Percentiles rank a stretch among this genome's conserved stretches.
Evolutionary conservation across 2,329 filamentous ascomycete genomes (phyloP).

Genomic region (Botryosphaeria dothidea): DNA sequence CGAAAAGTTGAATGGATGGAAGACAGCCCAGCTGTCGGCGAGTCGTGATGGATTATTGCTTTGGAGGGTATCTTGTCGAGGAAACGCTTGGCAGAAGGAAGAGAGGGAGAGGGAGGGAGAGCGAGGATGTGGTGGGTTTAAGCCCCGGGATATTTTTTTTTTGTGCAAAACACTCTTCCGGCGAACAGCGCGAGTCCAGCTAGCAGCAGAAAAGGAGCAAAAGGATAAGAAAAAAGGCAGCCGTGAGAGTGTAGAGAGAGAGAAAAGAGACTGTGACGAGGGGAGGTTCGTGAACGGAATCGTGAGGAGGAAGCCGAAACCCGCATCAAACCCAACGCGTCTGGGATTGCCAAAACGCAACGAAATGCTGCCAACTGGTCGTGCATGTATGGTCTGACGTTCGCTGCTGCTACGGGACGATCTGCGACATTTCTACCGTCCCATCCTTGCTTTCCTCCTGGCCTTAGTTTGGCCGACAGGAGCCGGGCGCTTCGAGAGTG

Average conservation of each 20-base stretch:
- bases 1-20: background rate
- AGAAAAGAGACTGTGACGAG: background rate
- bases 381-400: conserved; percentile 8
- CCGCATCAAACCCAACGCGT: conserved; percentile 4
- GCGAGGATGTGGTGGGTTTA: background rate
- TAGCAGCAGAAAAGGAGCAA: too few species aligned
- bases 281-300: background rate
- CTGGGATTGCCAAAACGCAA: background rate
- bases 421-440: background rate
- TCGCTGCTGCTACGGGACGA: background rate
- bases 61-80: background rate
- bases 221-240: too few species aligned
- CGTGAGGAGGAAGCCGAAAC: background rate
- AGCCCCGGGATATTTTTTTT: too few species aligned
- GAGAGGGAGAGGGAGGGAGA: background rate
- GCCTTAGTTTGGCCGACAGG: background rate
- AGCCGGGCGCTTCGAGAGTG: background rate
- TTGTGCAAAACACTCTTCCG: too few species aligned
- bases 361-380: background rate
- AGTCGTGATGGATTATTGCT: background rate
- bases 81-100: background rate
- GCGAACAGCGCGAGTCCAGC: too few species aligned
- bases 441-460: background rate
- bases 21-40: conserved; percentile 2
- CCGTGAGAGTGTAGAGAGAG: background rate